phyloP scores from a whole-genome alignment of 75 land plant genomes.

The Adiantum capillusveneris region DNA sequence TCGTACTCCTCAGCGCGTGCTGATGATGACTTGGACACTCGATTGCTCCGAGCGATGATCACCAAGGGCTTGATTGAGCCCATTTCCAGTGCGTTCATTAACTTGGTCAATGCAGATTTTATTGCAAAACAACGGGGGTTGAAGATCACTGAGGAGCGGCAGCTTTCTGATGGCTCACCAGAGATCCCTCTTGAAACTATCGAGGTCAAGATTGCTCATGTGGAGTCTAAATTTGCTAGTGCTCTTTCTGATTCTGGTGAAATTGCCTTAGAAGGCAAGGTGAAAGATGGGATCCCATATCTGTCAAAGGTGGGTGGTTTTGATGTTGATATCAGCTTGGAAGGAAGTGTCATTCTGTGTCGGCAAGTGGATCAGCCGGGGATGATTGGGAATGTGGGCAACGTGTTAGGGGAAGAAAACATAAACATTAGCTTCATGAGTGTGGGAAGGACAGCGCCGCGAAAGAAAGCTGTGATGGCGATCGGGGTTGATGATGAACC shows the following conservation, averaged over 20 bases:
- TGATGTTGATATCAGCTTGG: conserved; percentile 61
- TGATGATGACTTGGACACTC: conserved; percentile 80
- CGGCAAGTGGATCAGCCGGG: conserved; percentile 74
- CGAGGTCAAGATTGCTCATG: conserved; percentile 39
- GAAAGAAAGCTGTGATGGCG: conserved; percentile 61
- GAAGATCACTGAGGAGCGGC: conserved; percentile 66
- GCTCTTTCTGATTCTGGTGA: conserved; percentile 49
- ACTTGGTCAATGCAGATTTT: conserved; percentile 90
- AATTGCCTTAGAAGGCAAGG: conserved; percentile 43
- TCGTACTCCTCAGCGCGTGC: conserved; percentile 53
- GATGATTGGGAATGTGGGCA: conserved; percentile 60
- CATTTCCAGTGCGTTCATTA: conserved; percentile 56
- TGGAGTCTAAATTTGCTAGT: conserved; percentile 56
- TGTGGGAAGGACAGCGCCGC: conserved; percentile 49
- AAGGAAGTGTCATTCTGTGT: conserved; percentile 59
- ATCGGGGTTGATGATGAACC: conserved; percentile 75
- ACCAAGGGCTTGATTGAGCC: conserved; percentile 88
- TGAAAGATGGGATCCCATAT: conserved; percentile 56
- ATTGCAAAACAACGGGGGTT: conserved; percentile 81
- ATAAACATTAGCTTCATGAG: conserved; percentile 73
- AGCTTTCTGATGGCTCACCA: conserved; percentile 40
- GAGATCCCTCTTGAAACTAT: conserved; percentile 53
- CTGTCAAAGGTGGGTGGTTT: conserved; percentile 48
- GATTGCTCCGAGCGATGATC: conserved; percentile 86
- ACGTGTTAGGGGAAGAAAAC: conserved; percentile 47